These are phyloP conservation scores for Phytophthora sp. DNA, from an alignment of 352 stramenopile genomes.

Conservation along the genomic window DNA sequence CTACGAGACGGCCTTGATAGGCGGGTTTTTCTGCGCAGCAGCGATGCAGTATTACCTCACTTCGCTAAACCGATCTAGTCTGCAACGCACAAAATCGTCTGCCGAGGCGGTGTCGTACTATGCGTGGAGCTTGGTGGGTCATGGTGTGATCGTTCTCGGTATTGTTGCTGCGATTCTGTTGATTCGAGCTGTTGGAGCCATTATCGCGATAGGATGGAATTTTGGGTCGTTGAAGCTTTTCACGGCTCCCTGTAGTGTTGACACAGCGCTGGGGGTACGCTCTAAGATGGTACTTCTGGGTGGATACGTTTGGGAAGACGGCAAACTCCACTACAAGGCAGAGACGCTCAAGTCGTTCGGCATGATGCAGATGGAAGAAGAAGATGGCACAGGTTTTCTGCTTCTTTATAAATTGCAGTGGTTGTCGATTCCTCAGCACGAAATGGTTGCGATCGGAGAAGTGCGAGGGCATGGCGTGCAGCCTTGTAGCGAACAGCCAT, in stretches of 20 bases:
- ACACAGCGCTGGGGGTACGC: slow-evolving; percentile 5
- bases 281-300: slow-evolving; percentile 8
- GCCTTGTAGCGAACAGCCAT: not conserved
- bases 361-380: slow-evolving; percentile 5
- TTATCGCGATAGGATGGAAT: not conserved
- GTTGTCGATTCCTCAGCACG: slow-evolving; percentile 3
- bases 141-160: slow-evolving; percentile 18
- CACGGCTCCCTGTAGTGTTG: slow-evolving; percentile 1
- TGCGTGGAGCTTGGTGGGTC: slow-evolving; percentile 11
- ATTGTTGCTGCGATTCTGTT: slow-evolving; percentile 16
- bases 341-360: slow-evolving; percentile 8
- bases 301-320: slow-evolving; percentile 5
- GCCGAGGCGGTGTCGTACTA: slow-evolving; percentile 26
- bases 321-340: slow-evolving; percentile 1
- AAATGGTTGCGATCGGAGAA: slow-evolving; percentile 8
- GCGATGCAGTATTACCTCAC: slow-evolving; percentile 25
- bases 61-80: slow-evolving; percentile 13
- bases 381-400: not conserved
- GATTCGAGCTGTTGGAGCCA: slow-evolving; percentile 7
- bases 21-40: slow-evolving; percentile 11
- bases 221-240: slow-evolving; percentile 10
- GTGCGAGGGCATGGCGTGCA: not conserved
- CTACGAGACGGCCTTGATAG: slow-evolving; percentile 22
- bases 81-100: not conserved
- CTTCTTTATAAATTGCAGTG: slow-evolving; percentile 1